Evolutionary conservation across 2,329 filamentous ascomycete species (phyloP), one percentile per base, ranked within the genome.

Genomic region (Drechslerella coelobrocha): DNA sequence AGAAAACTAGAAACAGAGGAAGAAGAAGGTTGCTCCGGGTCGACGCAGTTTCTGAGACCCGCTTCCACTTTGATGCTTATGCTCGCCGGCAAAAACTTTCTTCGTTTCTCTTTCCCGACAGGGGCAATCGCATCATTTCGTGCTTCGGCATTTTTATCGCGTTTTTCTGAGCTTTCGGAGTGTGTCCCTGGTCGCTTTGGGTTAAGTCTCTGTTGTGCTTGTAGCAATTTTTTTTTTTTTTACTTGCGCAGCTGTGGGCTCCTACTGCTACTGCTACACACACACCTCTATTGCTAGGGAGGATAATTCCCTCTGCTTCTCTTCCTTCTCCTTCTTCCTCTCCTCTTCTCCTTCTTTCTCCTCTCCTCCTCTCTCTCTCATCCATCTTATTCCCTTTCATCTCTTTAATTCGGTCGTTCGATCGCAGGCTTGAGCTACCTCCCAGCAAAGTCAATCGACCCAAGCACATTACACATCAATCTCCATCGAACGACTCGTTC

Each of bases 91-190:
- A 50, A 50, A 54, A 39, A 39, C 47, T 23, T 27, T 59, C 54
- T 51, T 51, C 29, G 45, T 24, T 19, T 41, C 23, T 37, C 14
- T 19, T 39, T 29, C 8, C 26, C 14, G 50, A 54, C 66, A 71
- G 66, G 66, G 66, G 59, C 47, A n/a, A 71, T 71, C 59, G 48
- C 66, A 71, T 71, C 66, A 71, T 71, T 61, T 26, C 26, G 51
- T 63, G 59, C 59, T 55, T 39, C 31, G 14, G 34, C 8, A 10
- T 5, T 23, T 62, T 48, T 62, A 62, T 62, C 50, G 50, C 60
- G 60, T 47, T 37, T 41, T 10, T 24, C 5, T n/a, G 12, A 12
- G 6, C 24, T 50, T 60, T 53, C 17, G 56, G n/a, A n/a, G n/a
- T n/a, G 56, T 50, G 56, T 9, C 26, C 27, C 55, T 59, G 48